Percentiles rank a stretch among this genome's conserved stretches.
Evolutionary conservation across 495 filamentous ascomycete genomes (phyloP).

Genomic region (Penicillium herquei): DNA sequence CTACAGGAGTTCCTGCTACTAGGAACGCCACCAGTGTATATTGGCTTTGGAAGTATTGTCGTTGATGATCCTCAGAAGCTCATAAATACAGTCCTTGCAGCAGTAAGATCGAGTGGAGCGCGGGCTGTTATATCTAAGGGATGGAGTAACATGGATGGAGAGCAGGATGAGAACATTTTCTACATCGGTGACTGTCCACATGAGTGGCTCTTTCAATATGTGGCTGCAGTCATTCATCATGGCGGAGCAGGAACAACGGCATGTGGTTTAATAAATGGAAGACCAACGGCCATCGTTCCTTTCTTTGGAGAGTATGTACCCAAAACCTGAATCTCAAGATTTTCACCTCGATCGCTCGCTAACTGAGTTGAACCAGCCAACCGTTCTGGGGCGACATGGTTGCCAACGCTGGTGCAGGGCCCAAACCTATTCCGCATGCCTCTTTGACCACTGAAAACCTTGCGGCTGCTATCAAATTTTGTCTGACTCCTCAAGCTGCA

Average conservation of each 20-base stretch:
- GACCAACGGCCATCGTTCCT: constrained; percentile 61
- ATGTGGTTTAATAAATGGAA: constrained; percentile 54
- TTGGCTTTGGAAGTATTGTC: constrained; percentile 69
- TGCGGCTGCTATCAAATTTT: constrained; percentile 67
- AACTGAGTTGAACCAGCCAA: constrained; percentile 41
- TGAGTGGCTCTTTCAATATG: constrained; percentile 65
- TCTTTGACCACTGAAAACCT: constrained; percentile 61
- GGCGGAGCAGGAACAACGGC: constrained; percentile 68
- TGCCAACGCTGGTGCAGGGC: constrained; percentile 27
- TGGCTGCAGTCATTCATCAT: constrained; percentile 62
- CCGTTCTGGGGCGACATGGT: constrained; percentile 82
- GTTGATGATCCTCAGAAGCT: constrained; percentile 57
- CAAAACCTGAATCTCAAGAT: not conserved
- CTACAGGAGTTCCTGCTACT: constrained; percentile 51
- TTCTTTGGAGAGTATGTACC: constrained; percentile 61
- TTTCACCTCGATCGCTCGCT: not conserved
- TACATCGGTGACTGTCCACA: constrained; percentile 62
- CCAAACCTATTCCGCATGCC: constrained; percentile 40
- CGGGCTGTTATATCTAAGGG: constrained; percentile 62
- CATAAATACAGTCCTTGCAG: constrained; percentile 53
- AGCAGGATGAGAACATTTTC: constrained; percentile 46
- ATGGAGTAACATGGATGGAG: constrained; percentile 60
- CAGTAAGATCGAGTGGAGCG: constrained; percentile 47
- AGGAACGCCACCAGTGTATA: constrained; percentile 60
- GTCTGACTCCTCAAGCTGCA: constrained; percentile 58